phyloP scores from a whole-genome alignment of 805 yeast species.

The Metschnikowia lochheadii region DNA sequence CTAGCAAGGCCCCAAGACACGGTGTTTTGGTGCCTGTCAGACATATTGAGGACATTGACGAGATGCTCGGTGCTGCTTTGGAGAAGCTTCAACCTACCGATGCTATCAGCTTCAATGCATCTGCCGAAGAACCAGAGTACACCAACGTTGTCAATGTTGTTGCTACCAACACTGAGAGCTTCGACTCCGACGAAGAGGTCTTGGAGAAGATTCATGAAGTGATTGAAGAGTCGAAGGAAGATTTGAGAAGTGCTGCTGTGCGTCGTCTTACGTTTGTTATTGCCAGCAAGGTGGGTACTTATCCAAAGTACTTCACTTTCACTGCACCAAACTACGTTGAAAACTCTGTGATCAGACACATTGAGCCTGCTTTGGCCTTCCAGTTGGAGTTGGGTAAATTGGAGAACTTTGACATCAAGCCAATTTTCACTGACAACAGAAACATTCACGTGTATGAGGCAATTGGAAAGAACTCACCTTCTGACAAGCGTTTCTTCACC shows the following conservation, averaged over 20 bases:
- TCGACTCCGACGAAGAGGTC: conserved; percentile 64
- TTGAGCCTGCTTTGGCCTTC: conserved; percentile 97
- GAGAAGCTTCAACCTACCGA: conserved; percentile 57
- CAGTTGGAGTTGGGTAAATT: conserved; percentile 93
- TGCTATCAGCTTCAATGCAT: conserved; percentile 33
- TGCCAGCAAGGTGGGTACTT: conserved; percentile 77
- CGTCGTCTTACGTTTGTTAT: conserved; percentile 93
- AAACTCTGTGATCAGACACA: conserved; percentile 92
- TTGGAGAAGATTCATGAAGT: conserved; percentile 59
- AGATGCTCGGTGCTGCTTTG: conserved; percentile 69
- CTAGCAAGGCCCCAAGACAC: conserved; percentile 69
- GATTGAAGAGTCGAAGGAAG: conserved; percentile 64
- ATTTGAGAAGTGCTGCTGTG: conserved; percentile 63
- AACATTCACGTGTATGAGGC: conserved; percentile 98
- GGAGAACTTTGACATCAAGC: conserved; percentile 91
- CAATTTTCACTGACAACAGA: conserved; percentile 93
- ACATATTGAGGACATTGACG: conserved; percentile 89
- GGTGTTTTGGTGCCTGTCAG: conserved; percentile 80
- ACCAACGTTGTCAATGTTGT: conserved; percentile 82
- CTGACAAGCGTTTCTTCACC: conserved; percentile 93
- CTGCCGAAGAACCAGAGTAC: conserved; percentile 39
- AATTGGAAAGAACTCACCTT: conserved; percentile 84
- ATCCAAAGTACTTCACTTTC: conserved; percentile 95
- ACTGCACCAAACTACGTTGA: conserved; percentile 82
- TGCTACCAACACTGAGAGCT: conserved; percentile 70